phyloP scores from a whole-genome alignment of 2,329 filamentous ascomycete species.

The Fusarium scirpi region DNA sequence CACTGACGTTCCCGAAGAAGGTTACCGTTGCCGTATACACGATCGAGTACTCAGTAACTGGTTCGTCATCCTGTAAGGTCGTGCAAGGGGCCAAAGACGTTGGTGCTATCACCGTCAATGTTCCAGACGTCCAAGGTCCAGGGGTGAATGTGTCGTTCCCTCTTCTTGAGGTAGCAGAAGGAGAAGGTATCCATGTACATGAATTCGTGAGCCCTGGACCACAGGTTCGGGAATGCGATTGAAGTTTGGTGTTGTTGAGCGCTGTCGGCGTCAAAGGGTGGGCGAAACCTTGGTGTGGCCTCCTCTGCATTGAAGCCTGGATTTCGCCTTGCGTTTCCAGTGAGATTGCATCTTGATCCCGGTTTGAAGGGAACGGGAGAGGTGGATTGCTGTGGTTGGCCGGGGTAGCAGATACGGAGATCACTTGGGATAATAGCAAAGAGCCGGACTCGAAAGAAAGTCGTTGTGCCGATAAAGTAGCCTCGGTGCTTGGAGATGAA shows the following conservation, averaged over 20 bases:
- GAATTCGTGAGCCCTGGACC: background rate
- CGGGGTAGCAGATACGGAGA: background rate
- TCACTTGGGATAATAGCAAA: background rate
- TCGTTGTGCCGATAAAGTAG: background rate
- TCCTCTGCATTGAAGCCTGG: constrained; percentile 14
- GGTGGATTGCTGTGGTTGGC: background rate
- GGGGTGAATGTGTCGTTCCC: constrained; percentile 32
- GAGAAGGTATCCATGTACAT: constrained; percentile 20
- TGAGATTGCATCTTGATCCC: background rate
- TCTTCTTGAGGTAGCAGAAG: constrained; percentile 20
- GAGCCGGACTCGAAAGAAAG: constrained; percentile 2
- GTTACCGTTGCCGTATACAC: constrained; percentile 64
- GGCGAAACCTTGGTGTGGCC: constrained; percentile 14
- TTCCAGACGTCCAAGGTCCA: constrained; percentile 13
- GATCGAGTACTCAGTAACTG: constrained; percentile 57
- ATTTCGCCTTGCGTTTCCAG: background rate
- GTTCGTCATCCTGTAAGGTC: constrained; percentile 45
- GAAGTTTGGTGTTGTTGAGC: constrained; percentile 13
- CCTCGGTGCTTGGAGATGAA: background rate
- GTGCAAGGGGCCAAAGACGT: constrained; percentile 50
- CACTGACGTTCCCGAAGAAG: constrained; percentile 58
- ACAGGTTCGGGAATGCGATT: background rate
- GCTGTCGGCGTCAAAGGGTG: constrained; percentile 9
- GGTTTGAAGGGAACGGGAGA: background rate
- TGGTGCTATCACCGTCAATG: constrained; percentile 27